Conservation (phyloP, 768 basidiomycete genomes). For the Tulasnella sp. region DNA sequence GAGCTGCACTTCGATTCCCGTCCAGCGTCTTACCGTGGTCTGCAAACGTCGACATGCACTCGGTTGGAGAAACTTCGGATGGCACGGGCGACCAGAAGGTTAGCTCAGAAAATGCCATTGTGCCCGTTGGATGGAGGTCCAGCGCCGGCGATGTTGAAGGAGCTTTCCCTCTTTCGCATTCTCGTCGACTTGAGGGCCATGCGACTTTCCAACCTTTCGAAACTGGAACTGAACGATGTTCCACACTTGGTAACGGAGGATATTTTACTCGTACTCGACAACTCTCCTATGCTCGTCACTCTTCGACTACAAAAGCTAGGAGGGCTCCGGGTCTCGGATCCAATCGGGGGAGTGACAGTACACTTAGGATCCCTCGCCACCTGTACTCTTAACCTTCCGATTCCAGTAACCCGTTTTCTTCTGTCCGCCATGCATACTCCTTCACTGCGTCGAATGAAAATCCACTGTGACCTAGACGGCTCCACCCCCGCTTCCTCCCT, state of each 20-base stretch:
- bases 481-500: neutral
- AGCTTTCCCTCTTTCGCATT: neutral
- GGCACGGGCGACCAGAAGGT: neutral
- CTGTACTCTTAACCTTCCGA: neutral
- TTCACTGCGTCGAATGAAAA: neutral
- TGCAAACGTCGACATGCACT: neutral
- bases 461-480: neutral
- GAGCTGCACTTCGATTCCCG: neutral
- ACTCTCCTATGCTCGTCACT: neutral
- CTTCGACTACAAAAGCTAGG: neutral
- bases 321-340: neutral
- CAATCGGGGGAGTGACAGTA: neutral
- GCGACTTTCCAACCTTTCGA: neutral
- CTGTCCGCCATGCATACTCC: neutral
- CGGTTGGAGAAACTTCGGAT: neutral
- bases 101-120: neutral
- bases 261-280: neutral
- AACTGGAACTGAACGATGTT: neutral
- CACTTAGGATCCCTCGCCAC: neutral
- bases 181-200: neutral
- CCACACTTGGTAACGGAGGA: neutral
- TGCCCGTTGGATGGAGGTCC: neutral
- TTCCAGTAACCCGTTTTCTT: neutral
- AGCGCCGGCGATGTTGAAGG: neutral
- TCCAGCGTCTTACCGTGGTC: neutral